phyloP scores from a whole-genome alignment of 139 green algal species.

The Pleodorina starrii region DNA sequence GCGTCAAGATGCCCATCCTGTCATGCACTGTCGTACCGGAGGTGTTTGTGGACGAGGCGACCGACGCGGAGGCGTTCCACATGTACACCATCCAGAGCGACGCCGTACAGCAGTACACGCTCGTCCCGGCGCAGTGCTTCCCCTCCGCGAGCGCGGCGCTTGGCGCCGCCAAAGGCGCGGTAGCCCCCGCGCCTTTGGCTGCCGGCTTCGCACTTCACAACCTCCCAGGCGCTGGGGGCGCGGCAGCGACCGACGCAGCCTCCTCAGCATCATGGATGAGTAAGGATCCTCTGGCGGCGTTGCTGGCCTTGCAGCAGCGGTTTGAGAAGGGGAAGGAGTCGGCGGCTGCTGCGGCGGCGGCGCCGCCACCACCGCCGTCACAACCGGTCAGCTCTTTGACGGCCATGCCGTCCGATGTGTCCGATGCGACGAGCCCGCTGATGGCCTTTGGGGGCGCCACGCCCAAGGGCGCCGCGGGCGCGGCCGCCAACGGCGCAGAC shows the following conservation, averaged over 20 bases:
- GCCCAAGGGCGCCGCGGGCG: neutral
- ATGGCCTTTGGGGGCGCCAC: neutral
- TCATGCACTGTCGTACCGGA: slow-evolving; percentile 71
- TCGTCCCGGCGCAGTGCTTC: slow-evolving; percentile 75
- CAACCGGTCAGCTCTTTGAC: neutral
- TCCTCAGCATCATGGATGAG: no score
- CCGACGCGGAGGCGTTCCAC: slow-evolving; percentile 39
- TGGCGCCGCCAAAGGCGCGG: no score
- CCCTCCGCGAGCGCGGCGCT: no score
- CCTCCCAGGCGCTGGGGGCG: no score
- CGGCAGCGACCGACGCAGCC: no score
- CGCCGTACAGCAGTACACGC: slow-evolving; percentile 90
- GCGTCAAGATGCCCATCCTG: slow-evolving; percentile 84
- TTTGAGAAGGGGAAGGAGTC: no score
- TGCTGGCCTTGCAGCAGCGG: slow-evolving; percentile 60
- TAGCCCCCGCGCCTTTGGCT: no score
- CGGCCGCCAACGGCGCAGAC: neutral
- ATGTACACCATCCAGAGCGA: slow-evolving; percentile 78
- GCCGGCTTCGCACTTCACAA: no score
- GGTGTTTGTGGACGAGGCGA: slow-evolving; percentile 25
- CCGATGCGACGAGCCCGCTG: slow-evolving; percentile 33
- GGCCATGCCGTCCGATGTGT: slow-evolving; percentile 6
- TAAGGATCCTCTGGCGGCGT: slow-evolving; percentile 22
- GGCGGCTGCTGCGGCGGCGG: neutral
- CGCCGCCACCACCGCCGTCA: neutral